Evolutionary conservation across 2,329 filamentous ascomycete species (phyloP).

Genomic region (Triangularia setosa): DNA sequence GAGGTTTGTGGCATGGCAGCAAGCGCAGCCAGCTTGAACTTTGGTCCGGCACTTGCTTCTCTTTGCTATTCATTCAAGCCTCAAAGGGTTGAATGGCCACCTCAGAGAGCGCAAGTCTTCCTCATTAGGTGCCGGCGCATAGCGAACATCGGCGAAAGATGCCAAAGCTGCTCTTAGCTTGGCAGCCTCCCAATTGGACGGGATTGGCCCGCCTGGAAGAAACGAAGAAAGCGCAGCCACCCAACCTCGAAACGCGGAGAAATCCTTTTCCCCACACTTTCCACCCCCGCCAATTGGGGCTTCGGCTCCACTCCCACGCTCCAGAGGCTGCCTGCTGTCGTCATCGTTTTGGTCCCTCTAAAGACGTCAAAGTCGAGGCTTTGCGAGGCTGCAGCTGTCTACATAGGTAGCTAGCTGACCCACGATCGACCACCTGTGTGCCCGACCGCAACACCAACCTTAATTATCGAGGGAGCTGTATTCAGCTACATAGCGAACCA

Average conservation of each 20-base stretch:
- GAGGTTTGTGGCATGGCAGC: background rate
- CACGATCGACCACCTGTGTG: background rate
- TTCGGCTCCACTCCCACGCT: slow-evolving; percentile 3
- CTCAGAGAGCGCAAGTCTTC: background rate
- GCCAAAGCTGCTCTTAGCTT: background rate
- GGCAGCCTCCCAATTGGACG: background rate
- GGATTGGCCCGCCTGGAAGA: background rate
- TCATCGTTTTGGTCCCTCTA: slow-evolving; percentile 12
- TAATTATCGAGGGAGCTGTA: background rate
- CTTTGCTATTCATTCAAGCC: background rate
- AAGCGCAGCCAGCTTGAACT: slow-evolving; percentile 2
- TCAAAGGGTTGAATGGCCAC: background rate
- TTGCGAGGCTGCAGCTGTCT: slow-evolving; percentile 1
- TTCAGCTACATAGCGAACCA: background rate
- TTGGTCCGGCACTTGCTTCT: background rate
- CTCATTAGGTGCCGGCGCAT: no score
- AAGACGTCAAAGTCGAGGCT: background rate
- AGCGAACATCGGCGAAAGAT: no score
- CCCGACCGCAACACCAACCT: slow-evolving; percentile 3
- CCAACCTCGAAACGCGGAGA: slow-evolving; percentile 1
- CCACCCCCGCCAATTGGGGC: slow-evolving; percentile 2
- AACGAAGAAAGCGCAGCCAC: background rate
- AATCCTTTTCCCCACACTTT: slow-evolving; percentile 16
- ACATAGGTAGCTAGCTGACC: slow-evolving; percentile 1
- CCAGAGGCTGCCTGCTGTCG: slow-evolving; percentile 14